A percentile compares a stretch with the other conserved stretches of the same genome.
phyloP scores from a whole-genome alignment of 169 alveolate genomes.

The Plasmodium cynomolgi region DNA sequence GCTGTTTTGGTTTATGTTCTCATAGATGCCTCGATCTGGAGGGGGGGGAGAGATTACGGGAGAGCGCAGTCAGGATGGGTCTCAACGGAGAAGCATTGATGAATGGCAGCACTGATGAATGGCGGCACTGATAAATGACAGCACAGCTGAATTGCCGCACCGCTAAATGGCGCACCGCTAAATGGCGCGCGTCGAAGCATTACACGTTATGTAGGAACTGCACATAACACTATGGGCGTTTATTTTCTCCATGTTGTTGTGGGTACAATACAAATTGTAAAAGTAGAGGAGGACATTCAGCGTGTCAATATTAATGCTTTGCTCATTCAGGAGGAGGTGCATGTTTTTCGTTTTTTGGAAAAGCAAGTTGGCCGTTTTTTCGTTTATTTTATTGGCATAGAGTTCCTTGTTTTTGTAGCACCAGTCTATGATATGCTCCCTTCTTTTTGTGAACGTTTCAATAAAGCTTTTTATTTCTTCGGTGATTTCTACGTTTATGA shows the following conservation, averaged over 20 bases:
- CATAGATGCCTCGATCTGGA: slow-evolving; percentile 68
- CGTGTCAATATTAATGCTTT: slow-evolving; percentile 34
- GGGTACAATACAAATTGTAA: slow-evolving; percentile 44
- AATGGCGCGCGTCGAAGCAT: background rate
- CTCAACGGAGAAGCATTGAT: no score
- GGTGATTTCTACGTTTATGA: slow-evolving; percentile 62
- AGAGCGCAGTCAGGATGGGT: background rate
- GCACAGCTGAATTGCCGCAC: no score
- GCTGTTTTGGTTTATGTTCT: slow-evolving; percentile 41
- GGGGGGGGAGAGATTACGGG: background rate
- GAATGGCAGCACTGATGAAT: no score
- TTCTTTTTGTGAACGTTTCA: background rate
- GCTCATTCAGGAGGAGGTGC: background rate
- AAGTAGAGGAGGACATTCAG: slow-evolving; percentile 21
- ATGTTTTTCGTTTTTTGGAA: slow-evolving; percentile 30
- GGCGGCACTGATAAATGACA: no score
- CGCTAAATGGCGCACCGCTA: no score
- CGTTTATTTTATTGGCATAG: slow-evolving; percentile 42
- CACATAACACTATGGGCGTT: slow-evolving; percentile 23
- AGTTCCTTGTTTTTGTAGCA: slow-evolving; percentile 14
- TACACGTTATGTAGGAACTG: slow-evolving; percentile 61
- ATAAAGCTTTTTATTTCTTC: slow-evolving; percentile 43
- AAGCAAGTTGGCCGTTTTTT: slow-evolving; percentile 16
- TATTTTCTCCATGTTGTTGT: slow-evolving; percentile 38
- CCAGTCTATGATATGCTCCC: slow-evolving; percentile 47